Evolutionary conservation across 2,329 filamentous ascomycete species (phyloP), one percentile per base, ranked within the genome.

Genomic region (Chrysoporthe puriensis): DNA sequence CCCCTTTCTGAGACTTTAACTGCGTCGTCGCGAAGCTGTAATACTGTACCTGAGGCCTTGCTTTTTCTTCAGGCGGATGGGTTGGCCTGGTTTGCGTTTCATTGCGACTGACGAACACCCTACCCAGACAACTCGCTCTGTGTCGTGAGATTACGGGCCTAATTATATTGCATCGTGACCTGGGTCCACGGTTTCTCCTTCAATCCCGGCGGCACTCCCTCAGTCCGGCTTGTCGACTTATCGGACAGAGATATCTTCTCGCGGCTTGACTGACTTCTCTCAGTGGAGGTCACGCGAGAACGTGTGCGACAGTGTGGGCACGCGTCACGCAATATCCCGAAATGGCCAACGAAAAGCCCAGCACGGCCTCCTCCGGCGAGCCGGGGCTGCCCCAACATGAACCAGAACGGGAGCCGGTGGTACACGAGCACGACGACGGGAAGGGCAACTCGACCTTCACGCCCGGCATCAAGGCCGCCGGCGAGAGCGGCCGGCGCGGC

Each of bases 401-500:
- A 18, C 59, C 48, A 21, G 69, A 69, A 36, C 71, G 73, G 43
- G 73, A 75, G 36, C 63, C 72, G 21, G 69, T 66, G 13, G 50
- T 36, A 2, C 68, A 66, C 48, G 68, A 66, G 57, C 71, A 70
- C 65, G 66, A 68, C 48, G 64, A 71, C 44, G 66, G 59, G 14
- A 66, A 69, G 7, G 69, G 68, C 68, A 66, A 66, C 40, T 71
- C 63, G 44, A 66, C 66, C 57, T 13, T 70, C 42, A 69, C 70
- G 70, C 46, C 77, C n/a, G 71, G 70, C 26, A 73, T 82, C 62
- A 79, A 76, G 67, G 66, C 73, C 13, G 74, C 75, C 8, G 91
- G 90, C 69, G 90, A 93, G 78, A 92, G 89, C 75, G 90, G 90
- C 48, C 85, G 91, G 48, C 79, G 76, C 5, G 90, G 91, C 58